Evolutionary conservation across 192 early-diverging fungal species (phyloP).

Genomic region (Chytriomyces sp.): DNA sequence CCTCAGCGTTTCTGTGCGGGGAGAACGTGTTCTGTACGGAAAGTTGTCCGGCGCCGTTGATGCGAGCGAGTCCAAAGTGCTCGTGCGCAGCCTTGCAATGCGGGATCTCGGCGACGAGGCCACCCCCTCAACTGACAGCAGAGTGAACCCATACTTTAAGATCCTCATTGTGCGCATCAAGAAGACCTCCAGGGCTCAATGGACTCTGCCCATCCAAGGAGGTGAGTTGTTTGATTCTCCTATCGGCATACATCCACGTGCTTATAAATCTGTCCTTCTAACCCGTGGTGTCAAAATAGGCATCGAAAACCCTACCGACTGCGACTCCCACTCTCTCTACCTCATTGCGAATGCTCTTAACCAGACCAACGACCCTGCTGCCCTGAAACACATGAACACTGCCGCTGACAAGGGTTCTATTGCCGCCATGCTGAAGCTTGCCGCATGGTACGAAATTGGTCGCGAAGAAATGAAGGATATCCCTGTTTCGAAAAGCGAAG

Average conservation of each 20-base stretch:
- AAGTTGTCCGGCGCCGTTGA: constrained; percentile 41
- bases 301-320: constrained; percentile 36
- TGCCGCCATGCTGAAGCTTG: constrained; percentile 50
- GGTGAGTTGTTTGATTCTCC: not conserved
- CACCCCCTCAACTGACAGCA: constrained; percentile 2
- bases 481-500: constrained; percentile 41
- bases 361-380: constrained; percentile 24
- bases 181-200: constrained; percentile 18
- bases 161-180: constrained; percentile 11
- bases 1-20: constrained; percentile 21
- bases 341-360: constrained; percentile 33
- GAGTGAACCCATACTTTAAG: constrained; percentile 22
- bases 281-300: constrained; percentile 17
- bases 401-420: constrained; percentile 47
- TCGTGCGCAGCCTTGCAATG: constrained; percentile 30
- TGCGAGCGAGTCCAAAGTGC: constrained; percentile 24
- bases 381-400: constrained; percentile 33
- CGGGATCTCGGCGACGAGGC: constrained; percentile 25
- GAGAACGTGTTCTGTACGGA: constrained; percentile 25
- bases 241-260: constrained; percentile 4
- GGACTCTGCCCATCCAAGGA: constrained; percentile 30
- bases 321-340: constrained; percentile 51
- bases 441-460: constrained; percentile 55
- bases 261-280: constrained; percentile 30
- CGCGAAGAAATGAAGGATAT: constrained; percentile 38